Percentiles rank a stretch among this genome's conserved stretches.
These are phyloP conservation scores for Yarrowia sp. DNA, from an alignment of 805 yeast genomes.

Conservation along the genomic window DNA sequence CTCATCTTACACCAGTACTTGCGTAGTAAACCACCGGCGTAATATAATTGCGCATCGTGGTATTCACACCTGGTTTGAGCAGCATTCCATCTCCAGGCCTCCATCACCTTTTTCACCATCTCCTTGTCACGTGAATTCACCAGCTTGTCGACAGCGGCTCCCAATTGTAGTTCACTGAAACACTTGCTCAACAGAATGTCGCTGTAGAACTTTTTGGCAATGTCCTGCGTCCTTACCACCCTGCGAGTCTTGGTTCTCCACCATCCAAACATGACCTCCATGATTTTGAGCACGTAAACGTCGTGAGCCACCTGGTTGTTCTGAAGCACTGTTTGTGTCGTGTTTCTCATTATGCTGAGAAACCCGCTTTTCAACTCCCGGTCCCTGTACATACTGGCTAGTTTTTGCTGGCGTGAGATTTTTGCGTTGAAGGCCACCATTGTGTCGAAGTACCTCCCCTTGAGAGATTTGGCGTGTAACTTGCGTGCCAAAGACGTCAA, in stretches of 20 bases:
- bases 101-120: background rate
- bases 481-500: background rate
- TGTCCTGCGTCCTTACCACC: background rate
- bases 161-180: background rate
- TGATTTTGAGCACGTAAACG: background rate
- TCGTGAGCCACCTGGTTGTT: background rate
- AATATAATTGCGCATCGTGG: background rate
- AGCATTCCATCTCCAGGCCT: slow-evolving; percentile 19
- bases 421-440: too few species aligned
- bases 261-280: background rate
- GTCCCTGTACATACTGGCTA: background rate
- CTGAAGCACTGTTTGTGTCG: background rate
- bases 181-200: background rate
- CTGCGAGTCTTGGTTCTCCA: background rate
- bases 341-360: background rate
- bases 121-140: background rate
- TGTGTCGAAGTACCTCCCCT: background rate
- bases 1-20: background rate
- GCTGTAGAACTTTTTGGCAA: background rate
- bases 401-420: background rate
- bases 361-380: background rate
- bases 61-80: background rate
- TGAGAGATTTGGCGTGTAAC: background rate
- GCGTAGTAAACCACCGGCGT: background rate
- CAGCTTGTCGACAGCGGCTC: background rate